Evolutionary conservation across 2,329 filamentous ascomycete species (phyloP), one percentile per base, ranked within the genome.

Genomic region (Colletotrichum navitas): DNA sequence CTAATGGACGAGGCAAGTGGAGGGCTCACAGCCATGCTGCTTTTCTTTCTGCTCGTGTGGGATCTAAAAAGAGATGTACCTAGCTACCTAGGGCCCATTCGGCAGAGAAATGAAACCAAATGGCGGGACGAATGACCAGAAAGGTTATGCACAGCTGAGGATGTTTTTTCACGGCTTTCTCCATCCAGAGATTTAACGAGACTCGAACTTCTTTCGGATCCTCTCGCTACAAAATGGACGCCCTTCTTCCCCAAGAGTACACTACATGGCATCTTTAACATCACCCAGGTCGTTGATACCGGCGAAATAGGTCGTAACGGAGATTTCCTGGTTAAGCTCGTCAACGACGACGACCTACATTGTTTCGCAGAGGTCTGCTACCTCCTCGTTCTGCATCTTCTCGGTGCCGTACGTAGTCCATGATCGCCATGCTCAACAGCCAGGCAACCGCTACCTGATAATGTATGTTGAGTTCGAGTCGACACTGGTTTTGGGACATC

Each of bases 201-300:
- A 36, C 75, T 29, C 71, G 51, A 78, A 76, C 61, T 78, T 77
- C 6, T 61, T 54, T 16, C 74, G 73, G n/a, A 78, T 74, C 12
- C 62, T 69, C 43, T 76, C 74, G 21, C 65, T 72, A 10, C 70
- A 70, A 36, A 77, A 75, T 0, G 75, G 75, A 59, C 77, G 68
- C 47, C 76, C 68, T 24, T 71, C 62, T 60, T 78, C 76, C 34
- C 76, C 76, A 14, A 76, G 63, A 5, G 76, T 75, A 26, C 68
- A 74, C 8, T 74, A 59, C 43, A 74, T 43, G 4, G 60, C 56
- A 24, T 73, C 74, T 5, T 74, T 56, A 12, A 74, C 74, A 11
- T 52, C 65, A 12, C 60, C 73, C 12, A 71, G 73, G 32, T 75
- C 75, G 1, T 68, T 39, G 49, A 74, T 71, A 6, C 70, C 61